Percentiles rank a stretch among this genome's conserved stretches.
phyloP scores from a whole-genome alignment of 2,329 filamentous ascomycete species.

The Paecilomyces variotii region DNA sequence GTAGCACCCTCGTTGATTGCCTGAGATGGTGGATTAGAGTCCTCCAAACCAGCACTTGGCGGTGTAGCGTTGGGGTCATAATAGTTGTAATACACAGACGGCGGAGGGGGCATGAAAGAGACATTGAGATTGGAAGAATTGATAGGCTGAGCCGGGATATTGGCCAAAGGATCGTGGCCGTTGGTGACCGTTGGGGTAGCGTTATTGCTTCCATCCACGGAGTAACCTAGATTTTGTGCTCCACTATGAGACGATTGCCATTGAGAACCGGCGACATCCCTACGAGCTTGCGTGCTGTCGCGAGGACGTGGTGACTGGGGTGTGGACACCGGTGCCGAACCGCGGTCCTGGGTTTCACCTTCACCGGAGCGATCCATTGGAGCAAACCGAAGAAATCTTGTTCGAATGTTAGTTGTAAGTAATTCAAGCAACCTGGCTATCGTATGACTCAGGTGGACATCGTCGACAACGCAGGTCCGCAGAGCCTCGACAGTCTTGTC shows the following conservation, averaged over 20 bases:
- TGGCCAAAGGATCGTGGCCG: slow-evolving; percentile 34
- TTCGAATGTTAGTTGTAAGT: slow-evolving; percentile 51
- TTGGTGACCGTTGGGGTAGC: slow-evolving; percentile 8
- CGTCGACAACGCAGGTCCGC: slow-evolving; percentile 54
- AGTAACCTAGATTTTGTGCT: neutral
- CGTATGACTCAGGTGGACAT: slow-evolving; percentile 56
- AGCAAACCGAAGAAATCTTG: slow-evolving; percentile 50
- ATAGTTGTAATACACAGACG: slow-evolving; percentile 39
- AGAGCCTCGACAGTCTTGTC: slow-evolving; percentile 52
- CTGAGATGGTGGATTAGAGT: slow-evolving; percentile 12
- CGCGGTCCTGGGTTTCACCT: slow-evolving; percentile 29
- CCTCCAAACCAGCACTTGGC: slow-evolving; percentile 8
- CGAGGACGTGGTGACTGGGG: slow-evolving; percentile 29
- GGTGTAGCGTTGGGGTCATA: slow-evolving; percentile 30
- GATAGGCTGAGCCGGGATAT: slow-evolving; percentile 37
- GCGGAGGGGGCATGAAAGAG: slow-evolving; percentile 40
- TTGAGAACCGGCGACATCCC: slow-evolving; percentile 12
- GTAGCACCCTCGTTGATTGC: slow-evolving; percentile 11
- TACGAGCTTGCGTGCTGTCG: slow-evolving; percentile 12
- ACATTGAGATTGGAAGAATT: slow-evolving; percentile 39
- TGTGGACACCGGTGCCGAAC: slow-evolving; percentile 25
- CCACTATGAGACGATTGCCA: slow-evolving; percentile 8
- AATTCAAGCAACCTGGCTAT: slow-evolving; percentile 55
- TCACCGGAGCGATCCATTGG: slow-evolving; percentile 42
- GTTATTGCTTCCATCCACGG: slow-evolving; percentile 5